Percentiles rank a stretch among this genome's conserved stretches.
Evolutionary conservation across 768 basidiomycete genomes (phyloP).

Genomic region (Lentinula edodes): DNA sequence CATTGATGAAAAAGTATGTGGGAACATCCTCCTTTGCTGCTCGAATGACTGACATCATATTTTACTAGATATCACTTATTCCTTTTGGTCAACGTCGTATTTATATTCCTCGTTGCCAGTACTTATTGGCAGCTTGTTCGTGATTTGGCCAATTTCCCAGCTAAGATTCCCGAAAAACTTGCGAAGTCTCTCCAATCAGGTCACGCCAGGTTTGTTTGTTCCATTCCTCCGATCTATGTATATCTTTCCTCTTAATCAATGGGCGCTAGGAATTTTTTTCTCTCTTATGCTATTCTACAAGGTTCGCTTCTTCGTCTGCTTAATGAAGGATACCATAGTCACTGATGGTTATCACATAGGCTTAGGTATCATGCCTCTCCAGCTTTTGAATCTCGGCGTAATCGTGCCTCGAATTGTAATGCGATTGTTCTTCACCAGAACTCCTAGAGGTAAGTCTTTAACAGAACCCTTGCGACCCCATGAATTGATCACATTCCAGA

Average conservation of each 20-base stretch:
- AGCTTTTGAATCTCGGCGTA: constrained; percentile 88
- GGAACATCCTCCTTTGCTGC: background rate
- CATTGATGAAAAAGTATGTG: constrained; percentile 82
- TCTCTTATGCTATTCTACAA: constrained; percentile 83
- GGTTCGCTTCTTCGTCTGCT: constrained; percentile 30
- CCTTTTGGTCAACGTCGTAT: constrained; percentile 86
- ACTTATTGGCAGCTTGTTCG: constrained; percentile 90
- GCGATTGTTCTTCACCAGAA: constrained; percentile 75
- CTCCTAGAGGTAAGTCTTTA: constrained; percentile 70
- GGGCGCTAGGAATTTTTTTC: constrained; percentile 63
- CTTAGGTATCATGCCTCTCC: constrained; percentile 92
- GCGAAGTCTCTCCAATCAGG: constrained; percentile 78
- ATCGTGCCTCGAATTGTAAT: constrained; percentile 75
- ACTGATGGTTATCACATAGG: constrained; percentile 33
- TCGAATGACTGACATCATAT: constrained; percentile 4
- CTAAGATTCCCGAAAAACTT: constrained; percentile 90
- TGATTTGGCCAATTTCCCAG: constrained; percentile 90
- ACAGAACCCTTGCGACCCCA: background rate
- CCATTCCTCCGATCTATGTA: constrained; percentile 8
- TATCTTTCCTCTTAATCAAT: constrained; percentile 1
- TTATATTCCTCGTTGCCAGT: constrained; percentile 88
- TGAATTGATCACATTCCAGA: constrained; percentile 40
- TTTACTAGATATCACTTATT: constrained; percentile 82
- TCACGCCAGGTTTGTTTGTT: constrained; percentile 49
- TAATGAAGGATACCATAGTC: constrained; percentile 2